A percentile compares a stretch with the other conserved stretches of the same genome.
Evolutionary conservation across 78 protist species (phyloP).

Genomic region (Bigelowiella natans): DNA sequence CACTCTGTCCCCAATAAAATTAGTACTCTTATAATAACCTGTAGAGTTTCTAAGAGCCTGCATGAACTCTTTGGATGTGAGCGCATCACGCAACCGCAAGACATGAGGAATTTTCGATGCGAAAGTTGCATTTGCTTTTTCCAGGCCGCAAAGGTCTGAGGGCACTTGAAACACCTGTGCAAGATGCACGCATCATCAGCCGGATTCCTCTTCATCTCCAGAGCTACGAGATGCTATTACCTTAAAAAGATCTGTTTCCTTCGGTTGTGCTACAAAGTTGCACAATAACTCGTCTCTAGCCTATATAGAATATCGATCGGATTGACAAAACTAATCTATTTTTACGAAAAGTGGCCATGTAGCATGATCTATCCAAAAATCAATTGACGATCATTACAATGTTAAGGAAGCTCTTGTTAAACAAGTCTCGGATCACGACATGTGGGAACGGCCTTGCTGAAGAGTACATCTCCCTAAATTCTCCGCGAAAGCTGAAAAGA

Average conservation of each 20-base stretch:
- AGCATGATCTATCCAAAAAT: too few relatives aligned
- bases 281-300: not conserved
- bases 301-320: too few relatives aligned
- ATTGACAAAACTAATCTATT: too few relatives aligned
- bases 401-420: not conserved
- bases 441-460: not conserved
- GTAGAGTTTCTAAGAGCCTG: not conserved
- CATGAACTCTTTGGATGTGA: not conserved
- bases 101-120: not conserved
- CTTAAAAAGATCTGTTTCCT: not conserved
- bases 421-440: not conserved
- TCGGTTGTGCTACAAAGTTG: not conserved
- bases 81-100: not conserved
- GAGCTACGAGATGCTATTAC: too few relatives aligned
- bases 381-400: too few relatives aligned
- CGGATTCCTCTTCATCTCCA: too few relatives aligned
- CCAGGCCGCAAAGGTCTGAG: not conserved
- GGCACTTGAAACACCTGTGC: not conserved
- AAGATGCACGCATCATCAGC: too few relatives aligned
- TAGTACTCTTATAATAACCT: too few relatives aligned
- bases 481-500: not conserved
- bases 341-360: too few relatives aligned
- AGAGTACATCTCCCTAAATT: not conserved
- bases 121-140: not conserved
- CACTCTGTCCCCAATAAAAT: too few relatives aligned